Conservation (phyloP, 148 eudicot species). For the Silene conica region DNA sequence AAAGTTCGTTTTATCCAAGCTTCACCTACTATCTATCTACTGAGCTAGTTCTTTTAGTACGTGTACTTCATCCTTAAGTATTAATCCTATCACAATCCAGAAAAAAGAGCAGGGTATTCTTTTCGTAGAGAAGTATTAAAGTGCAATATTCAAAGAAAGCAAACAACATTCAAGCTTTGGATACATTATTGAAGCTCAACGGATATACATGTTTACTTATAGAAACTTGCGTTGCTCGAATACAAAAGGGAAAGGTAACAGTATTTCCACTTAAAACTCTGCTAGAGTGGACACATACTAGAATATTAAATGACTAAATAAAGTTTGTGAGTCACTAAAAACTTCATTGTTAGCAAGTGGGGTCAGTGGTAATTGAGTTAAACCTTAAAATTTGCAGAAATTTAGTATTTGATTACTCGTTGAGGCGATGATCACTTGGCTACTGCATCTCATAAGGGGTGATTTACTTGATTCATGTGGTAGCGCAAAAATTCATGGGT, state of each 20-base stretch:
- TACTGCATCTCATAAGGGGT: no score
- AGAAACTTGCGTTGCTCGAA: not conserved
- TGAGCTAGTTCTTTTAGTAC: not conserved
- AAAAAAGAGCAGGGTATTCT: not conserved
- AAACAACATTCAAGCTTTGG: not conserved
- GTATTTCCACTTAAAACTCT: not conserved
- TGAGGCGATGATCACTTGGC: no score
- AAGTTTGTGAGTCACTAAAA: not conserved
- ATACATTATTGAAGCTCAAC: not conserved
- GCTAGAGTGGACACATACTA: no score
- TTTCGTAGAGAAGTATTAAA: conserved; percentile 18
- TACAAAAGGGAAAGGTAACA: not conserved
- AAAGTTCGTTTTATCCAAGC: not conserved
- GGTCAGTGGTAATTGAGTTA: no score
- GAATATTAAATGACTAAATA: not conserved
- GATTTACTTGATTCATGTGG: no score
- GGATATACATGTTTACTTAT: not conserved
- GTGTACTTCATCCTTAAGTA: conserved; percentile 16
- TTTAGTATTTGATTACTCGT: no score
- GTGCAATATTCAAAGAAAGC: not conserved
- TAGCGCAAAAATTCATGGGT: no score
- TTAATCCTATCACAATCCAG: conserved; percentile 1
- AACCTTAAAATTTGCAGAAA: no score
- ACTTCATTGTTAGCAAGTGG: no score
- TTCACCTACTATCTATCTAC: not conserved